phyloP scores from a whole-genome alignment of 441 rosid species.

The Gossypium aridum region DNA sequence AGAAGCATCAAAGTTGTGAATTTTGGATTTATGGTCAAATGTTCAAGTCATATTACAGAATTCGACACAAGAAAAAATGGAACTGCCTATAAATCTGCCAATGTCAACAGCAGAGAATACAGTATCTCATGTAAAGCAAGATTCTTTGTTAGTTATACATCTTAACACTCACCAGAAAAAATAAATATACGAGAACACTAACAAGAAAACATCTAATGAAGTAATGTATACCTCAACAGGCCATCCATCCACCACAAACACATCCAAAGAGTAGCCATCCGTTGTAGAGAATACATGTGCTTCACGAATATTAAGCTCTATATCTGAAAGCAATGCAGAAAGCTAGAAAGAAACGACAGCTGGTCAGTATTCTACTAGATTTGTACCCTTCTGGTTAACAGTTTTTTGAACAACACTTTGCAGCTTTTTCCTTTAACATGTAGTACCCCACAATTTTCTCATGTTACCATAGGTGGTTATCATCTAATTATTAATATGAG shows the following conservation, averaged over 20 bases:
- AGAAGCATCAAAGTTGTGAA: conserved; percentile 1
- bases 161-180: not conserved
- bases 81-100: not conserved
- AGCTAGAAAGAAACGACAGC: conserved; percentile 40
- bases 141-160: not conserved
- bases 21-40: not conserved
- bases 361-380: conserved; percentile 20
- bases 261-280: conserved; percentile 80
- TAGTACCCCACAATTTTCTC: not conserved
- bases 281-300: conserved; percentile 79
- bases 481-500: not conserved
- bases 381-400: not conserved
- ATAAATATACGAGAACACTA: not conserved
- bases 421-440: not conserved
- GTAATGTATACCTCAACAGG: conserved; percentile 44
- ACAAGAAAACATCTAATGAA: not conserved
- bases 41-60: conserved; percentile 3
- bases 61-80: not conserved
- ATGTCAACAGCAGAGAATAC: conserved; percentile 1
- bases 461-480: not conserved
- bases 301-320: conserved; percentile 77
- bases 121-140: not conserved
- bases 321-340: conserved; percentile 75
- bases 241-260: conserved; percentile 85
- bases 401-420: not conserved